phyloP scores from a whole-genome alignment of 805 yeast genomes.

The Ogataea kodamae region DNA sequence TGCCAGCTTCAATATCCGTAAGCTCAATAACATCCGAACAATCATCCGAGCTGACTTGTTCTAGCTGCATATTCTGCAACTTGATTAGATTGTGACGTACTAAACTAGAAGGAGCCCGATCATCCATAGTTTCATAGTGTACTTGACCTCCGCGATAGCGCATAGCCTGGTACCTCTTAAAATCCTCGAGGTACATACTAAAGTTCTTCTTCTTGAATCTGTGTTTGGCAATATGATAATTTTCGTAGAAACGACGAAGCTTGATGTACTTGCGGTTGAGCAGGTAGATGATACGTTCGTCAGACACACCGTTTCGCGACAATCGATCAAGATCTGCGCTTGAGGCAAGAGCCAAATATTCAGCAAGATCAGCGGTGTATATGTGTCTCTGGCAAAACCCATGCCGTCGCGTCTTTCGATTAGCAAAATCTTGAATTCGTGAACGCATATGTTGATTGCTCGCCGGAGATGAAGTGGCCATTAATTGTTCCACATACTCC shows the following conservation, averaged over 20 bases:
- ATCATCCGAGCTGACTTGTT: conserved; percentile 20
- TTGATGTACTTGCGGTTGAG: conserved; percentile 30
- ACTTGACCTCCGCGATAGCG: conserved; percentile 25
- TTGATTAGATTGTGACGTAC: conserved; percentile 14
- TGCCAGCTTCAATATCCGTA: not conserved
- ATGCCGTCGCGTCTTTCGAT: conserved; percentile 20
- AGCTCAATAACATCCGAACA: conserved; percentile 1
- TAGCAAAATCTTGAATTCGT: conserved; percentile 3
- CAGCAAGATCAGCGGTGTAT: conserved; percentile 34
- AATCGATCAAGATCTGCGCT: conserved; percentile 25
- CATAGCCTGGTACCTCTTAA: conserved; percentile 24
- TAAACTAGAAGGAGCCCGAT: conserved; percentile 6
- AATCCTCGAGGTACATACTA: conserved; percentile 28
- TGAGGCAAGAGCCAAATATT: conserved; percentile 28
- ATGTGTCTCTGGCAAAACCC: conserved; percentile 34
- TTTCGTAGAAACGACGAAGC: conserved; percentile 27
- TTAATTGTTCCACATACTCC: conserved; percentile 13
- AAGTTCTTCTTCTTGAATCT: conserved; percentile 31
- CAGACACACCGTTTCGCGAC: conserved; percentile 21
- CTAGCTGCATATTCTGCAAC: conserved; percentile 17
- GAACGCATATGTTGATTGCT: conserved; percentile 1
- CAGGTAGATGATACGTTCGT: conserved; percentile 27
- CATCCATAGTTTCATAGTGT: conserved; percentile 27
- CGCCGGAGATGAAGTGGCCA: conserved; percentile 1
- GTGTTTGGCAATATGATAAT: conserved; percentile 26